A percentile compares a stretch with the other conserved stretches of the same genome.
These are phyloP conservation scores for Wallacemonas sp. DNA, from an alignment of 208 protist species.

Conservation along the genomic window DNA sequence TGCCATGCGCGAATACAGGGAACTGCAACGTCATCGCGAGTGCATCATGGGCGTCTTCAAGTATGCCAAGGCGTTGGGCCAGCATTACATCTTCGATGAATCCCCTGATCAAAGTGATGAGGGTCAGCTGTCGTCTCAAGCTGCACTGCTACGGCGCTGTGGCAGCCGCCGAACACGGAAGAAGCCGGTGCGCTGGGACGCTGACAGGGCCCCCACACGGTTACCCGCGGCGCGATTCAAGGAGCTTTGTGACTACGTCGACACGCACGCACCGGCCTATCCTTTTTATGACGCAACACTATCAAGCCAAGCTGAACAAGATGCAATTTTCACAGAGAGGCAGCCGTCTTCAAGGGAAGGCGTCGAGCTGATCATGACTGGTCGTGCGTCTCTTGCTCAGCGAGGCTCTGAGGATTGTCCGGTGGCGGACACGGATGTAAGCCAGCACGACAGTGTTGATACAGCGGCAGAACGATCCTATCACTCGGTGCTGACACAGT, in stretches of 20 bases:
- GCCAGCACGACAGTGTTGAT: too few relatives aligned
- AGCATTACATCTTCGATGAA: conserved; percentile 24
- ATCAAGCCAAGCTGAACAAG: conserved; percentile 17
- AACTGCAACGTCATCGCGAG: conserved; percentile 35
- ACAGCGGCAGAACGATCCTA: conserved; percentile 1
- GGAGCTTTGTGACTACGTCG: conserved; percentile 33
- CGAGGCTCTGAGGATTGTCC: too few relatives aligned
- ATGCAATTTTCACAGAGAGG: conserved; percentile 18
- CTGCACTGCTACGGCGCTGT: too few relatives aligned
- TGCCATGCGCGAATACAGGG: conserved; percentile 35
- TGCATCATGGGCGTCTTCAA: conserved; percentile 40
- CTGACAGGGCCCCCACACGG: background rate
- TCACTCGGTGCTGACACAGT: conserved; percentile 39
- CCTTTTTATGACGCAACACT: conserved; percentile 27
- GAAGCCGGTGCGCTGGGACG: too few relatives aligned
- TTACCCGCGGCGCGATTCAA: conserved; percentile 25
- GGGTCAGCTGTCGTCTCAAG: too few relatives aligned
- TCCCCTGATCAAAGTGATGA: too few relatives aligned
- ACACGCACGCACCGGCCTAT: conserved; percentile 31
- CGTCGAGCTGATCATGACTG: conserved; percentile 39
- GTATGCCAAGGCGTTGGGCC: conserved; percentile 50
- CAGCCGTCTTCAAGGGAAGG: conserved; percentile 17
- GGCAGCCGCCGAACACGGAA: too few relatives aligned
- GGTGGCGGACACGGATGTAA: too few relatives aligned
- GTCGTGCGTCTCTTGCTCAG: background rate